Conservation (phyloP, 441 rosid genomes). For the Erodium trifolium region DNA sequence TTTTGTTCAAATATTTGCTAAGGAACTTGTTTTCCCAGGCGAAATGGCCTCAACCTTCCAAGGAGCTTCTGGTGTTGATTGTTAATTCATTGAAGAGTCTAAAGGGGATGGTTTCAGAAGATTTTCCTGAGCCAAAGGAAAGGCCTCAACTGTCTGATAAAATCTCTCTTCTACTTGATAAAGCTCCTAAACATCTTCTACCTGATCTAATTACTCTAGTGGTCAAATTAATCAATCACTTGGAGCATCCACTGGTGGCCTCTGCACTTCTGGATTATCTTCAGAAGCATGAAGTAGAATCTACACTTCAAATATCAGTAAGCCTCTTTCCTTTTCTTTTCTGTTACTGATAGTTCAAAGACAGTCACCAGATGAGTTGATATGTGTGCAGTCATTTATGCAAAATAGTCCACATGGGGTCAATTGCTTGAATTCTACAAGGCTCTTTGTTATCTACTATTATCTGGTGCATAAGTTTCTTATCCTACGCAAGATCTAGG, state of each 20-base stretch:
- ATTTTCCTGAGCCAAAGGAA: conserved; percentile 3
- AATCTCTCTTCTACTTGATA: conserved; percentile 1
- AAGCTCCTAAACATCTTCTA: conserved; percentile 6
- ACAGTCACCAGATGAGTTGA: not conserved
- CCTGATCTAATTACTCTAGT: not conserved
- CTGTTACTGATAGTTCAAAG: not conserved
- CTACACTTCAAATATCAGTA: conserved; percentile 5
- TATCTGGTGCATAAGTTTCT: not conserved
- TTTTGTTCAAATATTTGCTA: conserved; percentile 4
- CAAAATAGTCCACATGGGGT: not conserved
- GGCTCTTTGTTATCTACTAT: not conserved
- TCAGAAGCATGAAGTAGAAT: conserved; percentile 7
- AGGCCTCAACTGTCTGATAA: conserved; percentile 8
- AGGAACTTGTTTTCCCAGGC: conserved; percentile 5
- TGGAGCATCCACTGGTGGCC: conserved; percentile 6
- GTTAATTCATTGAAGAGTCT: conserved; percentile 3
- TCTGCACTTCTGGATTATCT: not conserved
- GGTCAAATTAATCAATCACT: conserved; percentile 1
- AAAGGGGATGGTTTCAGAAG: not conserved
- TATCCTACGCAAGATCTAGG: not conserved
- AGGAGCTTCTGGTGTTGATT: conserved; percentile 6
- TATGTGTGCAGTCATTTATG: not conserved
- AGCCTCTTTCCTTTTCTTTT: not conserved
- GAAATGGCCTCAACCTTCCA: conserved; percentile 3
- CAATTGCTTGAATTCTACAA: conserved; percentile 2